These are phyloP conservation scores for Populus euphratica DNA, from an alignment of 345 rosid genomes.

Conservation along the genomic window DNA sequence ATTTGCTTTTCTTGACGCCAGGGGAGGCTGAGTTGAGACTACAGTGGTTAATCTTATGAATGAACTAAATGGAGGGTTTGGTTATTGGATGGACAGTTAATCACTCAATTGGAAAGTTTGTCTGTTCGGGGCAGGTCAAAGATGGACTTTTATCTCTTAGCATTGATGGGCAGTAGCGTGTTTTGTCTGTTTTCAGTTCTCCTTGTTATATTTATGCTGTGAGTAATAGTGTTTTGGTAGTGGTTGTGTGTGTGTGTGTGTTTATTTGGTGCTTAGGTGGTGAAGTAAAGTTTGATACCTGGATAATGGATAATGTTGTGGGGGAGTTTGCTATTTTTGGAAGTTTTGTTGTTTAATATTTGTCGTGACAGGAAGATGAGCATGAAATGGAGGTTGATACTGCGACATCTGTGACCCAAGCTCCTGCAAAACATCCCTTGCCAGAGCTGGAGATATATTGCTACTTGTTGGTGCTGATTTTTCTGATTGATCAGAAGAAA, in stretches of 20 bases:
- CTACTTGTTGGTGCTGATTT: conserved; percentile 65
- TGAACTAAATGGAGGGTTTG: not conserved
- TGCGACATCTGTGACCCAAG: conserved; percentile 49
- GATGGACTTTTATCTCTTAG: not conserved
- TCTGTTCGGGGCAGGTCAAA: not conserved
- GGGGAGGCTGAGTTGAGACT: not conserved
- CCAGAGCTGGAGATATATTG: conserved; percentile 77
- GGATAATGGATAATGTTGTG: not conserved
- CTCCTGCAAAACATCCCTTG: conserved; percentile 49
- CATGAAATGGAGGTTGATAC: conserved; percentile 92
- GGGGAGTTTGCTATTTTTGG: not conserved
- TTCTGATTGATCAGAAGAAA: conserved; percentile 72
- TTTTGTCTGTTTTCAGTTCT: not conserved
- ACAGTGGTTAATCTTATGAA: not conserved
- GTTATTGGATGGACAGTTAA: not conserved
- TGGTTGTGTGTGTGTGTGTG: not conserved
- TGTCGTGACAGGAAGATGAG: conserved; percentile 50
- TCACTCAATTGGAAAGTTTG: not conserved
- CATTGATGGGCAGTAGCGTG: not conserved
- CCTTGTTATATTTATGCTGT: not conserved
- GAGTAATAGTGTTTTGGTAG: not conserved
- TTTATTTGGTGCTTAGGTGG: not conserved
- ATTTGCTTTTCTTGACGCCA: not conserved
- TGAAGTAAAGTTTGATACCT: not conserved
- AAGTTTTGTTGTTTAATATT: not conserved